A percentile compares a stretch with the other conserved stretches of the same genome.
These are phyloP conservation scores for Cercophora scortea DNA, from an alignment of 495 filamentous ascomycete genomes.

Conservation along the genomic window DNA sequence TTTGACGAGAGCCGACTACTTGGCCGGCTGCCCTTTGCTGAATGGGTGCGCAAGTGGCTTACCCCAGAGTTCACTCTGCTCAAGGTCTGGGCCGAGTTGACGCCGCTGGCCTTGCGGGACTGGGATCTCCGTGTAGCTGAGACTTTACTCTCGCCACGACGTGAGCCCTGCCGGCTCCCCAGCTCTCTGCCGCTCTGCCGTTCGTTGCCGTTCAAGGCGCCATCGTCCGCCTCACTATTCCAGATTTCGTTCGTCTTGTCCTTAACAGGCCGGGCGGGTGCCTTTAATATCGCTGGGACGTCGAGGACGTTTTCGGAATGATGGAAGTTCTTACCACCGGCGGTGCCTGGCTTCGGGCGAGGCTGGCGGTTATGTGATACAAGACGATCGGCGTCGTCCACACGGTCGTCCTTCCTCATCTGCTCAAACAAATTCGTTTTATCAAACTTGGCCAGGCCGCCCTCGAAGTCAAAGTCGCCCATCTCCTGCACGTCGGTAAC, in stretches of 20 bases:
- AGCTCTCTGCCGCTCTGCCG: conserved; percentile 36
- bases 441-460: conserved; percentile 85
- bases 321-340: conserved; percentile 83
- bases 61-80: conserved; percentile 41
- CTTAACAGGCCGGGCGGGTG: conserved; percentile 31
- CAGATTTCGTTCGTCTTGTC: conserved; percentile 41
- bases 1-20: conserved; percentile 24
- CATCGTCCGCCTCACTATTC: conserved; percentile 67
- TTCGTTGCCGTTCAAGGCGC: conserved; percentile 38
- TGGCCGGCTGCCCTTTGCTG: conserved; percentile 24
- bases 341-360: conserved; percentile 63
- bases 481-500: conserved; percentile 94
- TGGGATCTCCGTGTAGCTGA: conserved; percentile 37
- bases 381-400: conserved; percentile 80
- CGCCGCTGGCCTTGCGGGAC: conserved; percentile 56
- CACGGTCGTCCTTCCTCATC: conserved; percentile 75
- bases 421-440: conserved; percentile 83
- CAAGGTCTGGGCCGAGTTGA: conserved; percentile 23
- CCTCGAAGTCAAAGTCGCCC: conserved; percentile 88
- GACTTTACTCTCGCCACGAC: conserved; percentile 42
- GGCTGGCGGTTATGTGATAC: conserved; percentile 79
- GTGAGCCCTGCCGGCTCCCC: conserved; percentile 34
- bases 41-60: conserved; percentile 23
- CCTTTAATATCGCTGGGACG: conserved; percentile 27
- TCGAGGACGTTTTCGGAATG: conserved; percentile 88